Conservation (phyloP, 2,329 filamentous ascomycete species). For the Eutypella sp. region DNA sequence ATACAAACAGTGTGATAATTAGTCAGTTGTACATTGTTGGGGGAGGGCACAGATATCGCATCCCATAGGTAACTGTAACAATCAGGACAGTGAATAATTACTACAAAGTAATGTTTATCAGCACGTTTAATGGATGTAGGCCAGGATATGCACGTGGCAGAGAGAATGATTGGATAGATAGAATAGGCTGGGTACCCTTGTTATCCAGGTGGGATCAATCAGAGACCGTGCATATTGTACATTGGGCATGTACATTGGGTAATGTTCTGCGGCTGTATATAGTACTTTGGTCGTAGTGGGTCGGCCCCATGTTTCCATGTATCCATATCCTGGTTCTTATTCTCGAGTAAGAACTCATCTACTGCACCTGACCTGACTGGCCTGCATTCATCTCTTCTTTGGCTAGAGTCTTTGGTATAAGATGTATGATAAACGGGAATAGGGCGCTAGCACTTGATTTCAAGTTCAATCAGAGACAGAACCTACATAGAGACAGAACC, state of each 20-base stretch:
- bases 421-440: no score
- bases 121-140: not conserved
- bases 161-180: not conserved
- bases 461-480: no score
- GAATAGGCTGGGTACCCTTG: not conserved
- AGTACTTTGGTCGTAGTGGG: not conserved
- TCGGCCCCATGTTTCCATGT: not conserved
- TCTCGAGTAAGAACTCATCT: not conserved
- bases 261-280: not conserved
- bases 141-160: not conserved
- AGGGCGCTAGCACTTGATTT: no score
- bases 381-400: not conserved
- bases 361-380: not conserved
- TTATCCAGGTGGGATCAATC: no score
- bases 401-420: not conserved
- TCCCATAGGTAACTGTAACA: not conserved
- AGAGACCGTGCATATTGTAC: constrained; percentile 1
- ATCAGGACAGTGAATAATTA: not conserved
- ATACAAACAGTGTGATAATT: no score
- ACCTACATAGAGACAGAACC: no score
- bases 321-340: not conserved
- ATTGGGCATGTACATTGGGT: not conserved
- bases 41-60: not conserved
- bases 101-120: not conserved
- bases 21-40: no score